Conservation (phyloP, 176 grass and related monocot species). For the Otatea glauca region DNA sequence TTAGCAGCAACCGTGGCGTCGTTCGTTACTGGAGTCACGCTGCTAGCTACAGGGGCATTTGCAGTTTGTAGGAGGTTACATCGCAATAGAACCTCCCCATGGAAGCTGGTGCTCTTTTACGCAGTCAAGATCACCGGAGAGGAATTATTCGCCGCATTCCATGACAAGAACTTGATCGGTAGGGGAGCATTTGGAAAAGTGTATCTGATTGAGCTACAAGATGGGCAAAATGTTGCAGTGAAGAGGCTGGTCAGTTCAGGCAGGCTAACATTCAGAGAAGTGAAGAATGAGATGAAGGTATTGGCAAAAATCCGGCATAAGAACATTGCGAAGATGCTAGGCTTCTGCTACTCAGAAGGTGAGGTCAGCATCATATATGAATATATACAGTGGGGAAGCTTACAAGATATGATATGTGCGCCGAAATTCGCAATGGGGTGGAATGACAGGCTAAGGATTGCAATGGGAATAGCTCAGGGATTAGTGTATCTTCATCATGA, state of each 20-base stretch:
- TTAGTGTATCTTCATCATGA: constrained; percentile 70
- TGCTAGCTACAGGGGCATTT: constrained; percentile 51
- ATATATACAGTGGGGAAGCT: constrained; percentile 54
- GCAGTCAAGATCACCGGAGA: constrained; percentile 64
- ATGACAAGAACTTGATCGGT: constrained; percentile 56
- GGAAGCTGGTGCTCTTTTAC: constrained; percentile 72
- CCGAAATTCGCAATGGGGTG: constrained; percentile 45
- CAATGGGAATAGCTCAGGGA: constrained; percentile 60
- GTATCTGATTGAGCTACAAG: constrained; percentile 46
- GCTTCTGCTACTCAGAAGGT: constrained; percentile 60
- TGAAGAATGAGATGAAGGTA: constrained; percentile 66
- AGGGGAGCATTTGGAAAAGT: constrained; percentile 67
- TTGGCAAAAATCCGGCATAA: constrained; percentile 71
- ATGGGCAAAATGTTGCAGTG: constrained; percentile 53
- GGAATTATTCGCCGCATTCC: constrained; percentile 52
- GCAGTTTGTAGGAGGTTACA: constrained; percentile 37
- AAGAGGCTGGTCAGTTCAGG: constrained; percentile 58
- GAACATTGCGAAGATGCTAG: constrained; percentile 63
- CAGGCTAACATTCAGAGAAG: constrained; percentile 53
- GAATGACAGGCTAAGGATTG: constrained; percentile 60
- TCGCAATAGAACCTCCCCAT: constrained; percentile 4
- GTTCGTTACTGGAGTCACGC: constrained; percentile 32
- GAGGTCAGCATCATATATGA: constrained; percentile 67
- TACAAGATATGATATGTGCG: constrained; percentile 54
- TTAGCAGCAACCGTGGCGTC: constrained; percentile 48